Percentiles rank a stretch among this genome's conserved stretches.
Conservation (phyloP, 305 asterid genomes). For the Fraxinus baroniana region DNA sequence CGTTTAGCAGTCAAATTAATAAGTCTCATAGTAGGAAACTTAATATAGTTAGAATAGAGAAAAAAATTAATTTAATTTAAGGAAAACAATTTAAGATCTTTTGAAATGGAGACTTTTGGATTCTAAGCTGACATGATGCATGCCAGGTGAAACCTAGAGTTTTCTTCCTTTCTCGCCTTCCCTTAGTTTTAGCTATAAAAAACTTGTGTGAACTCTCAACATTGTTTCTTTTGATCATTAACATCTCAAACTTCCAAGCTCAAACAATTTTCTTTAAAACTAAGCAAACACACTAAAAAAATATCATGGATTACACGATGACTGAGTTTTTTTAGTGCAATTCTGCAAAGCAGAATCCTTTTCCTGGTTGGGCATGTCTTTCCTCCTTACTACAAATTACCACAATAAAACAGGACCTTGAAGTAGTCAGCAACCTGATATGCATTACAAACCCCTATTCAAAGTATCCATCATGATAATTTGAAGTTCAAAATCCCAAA, state of each 20-base stretch:
- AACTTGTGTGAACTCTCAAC: not conserved
- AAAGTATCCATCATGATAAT: not conserved
- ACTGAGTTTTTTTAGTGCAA: not conserved
- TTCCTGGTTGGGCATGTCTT: not conserved
- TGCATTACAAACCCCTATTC: not conserved
- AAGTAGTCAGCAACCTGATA: not conserved
- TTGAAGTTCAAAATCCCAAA: not conserved
- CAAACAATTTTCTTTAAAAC: not conserved
- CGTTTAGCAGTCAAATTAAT: not conserved
- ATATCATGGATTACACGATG: not conserved
- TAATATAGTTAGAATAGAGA: not conserved
- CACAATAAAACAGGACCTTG: not conserved
- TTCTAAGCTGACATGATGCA: not conserved
- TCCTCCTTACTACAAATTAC: not conserved
- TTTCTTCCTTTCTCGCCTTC: not conserved
- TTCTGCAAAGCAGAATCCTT: not conserved
- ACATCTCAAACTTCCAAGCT: not conserved
- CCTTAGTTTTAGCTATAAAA: not conserved
- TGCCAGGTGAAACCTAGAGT: not conserved
- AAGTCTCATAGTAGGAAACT: not conserved
- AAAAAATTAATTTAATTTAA: no score
- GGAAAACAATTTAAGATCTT: not conserved
- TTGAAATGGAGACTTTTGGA: not conserved
- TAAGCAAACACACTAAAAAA: not conserved
- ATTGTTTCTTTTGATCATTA: not conserved